A percentile compares a stretch with the other conserved stretches of the same genome.
These are phyloP conservation scores for Solanum lycopersicoides DNA, from an alignment of 257 asterid species.

Conservation along the genomic window DNA sequence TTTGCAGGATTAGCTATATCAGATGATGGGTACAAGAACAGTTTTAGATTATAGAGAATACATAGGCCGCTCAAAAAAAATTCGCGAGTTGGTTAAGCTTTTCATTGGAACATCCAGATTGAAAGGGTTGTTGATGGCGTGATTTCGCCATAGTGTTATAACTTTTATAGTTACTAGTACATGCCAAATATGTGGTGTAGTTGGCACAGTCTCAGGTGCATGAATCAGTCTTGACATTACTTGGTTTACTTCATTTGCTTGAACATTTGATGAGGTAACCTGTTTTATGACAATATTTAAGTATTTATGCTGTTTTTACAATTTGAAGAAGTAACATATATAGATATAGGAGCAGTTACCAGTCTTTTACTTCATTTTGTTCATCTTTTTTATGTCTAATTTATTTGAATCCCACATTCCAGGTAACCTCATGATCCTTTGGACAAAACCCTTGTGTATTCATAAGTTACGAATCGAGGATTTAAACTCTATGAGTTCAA, in stretches of 20 bases:
- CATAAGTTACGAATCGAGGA: background rate
- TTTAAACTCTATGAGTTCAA: background rate
- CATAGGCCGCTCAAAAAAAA: background rate
- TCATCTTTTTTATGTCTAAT: background rate
- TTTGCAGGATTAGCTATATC: background rate
- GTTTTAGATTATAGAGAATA: background rate
- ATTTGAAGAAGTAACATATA: background rate
- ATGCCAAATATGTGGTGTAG: background rate
- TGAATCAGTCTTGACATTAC: background rate
- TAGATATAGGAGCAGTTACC: background rate
- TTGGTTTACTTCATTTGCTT: background rate
- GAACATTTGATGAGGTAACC: background rate
- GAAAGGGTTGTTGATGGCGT: background rate
- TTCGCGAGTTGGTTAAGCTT: background rate
- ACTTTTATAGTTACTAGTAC: background rate
- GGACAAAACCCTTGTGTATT: background rate
- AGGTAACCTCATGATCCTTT: background rate
- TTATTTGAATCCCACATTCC: background rate
- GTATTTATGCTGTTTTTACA: background rate
- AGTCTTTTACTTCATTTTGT: background rate
- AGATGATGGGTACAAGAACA: background rate
- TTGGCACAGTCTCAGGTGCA: background rate
- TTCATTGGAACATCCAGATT: background rate
- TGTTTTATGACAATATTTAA: background rate
- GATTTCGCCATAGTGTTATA: background rate